Conservation (phyloP, 2,329 filamentous ascomycete species). For the Gnomoniopsis sp. region DNA sequence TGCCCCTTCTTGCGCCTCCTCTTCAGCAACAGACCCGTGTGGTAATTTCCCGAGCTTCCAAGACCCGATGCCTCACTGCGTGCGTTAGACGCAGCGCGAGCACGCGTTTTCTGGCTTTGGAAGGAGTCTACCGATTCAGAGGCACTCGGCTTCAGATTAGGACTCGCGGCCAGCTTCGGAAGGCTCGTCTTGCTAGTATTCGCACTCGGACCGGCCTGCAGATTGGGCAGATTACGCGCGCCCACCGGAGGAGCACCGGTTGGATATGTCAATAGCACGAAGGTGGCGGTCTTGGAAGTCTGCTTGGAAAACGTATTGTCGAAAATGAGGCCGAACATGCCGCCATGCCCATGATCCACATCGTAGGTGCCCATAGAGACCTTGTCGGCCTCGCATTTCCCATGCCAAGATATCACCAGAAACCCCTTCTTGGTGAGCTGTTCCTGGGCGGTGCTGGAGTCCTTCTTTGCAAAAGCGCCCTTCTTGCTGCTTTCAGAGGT, state of each 20-base stretch:
- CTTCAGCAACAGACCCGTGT: slow-evolving; percentile 85
- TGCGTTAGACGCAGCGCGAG: slow-evolving; percentile 47
- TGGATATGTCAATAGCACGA: slow-evolving; percentile 91
- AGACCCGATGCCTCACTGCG: slow-evolving; percentile 45
- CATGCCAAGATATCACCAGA: slow-evolving; percentile 76
- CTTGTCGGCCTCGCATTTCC: slow-evolving; percentile 95
- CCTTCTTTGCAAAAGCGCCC: slow-evolving; percentile 51
- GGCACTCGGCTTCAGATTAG: slow-evolving; percentile 39
- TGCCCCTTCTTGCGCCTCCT: slow-evolving; percentile 90
- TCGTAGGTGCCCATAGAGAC: slow-evolving; percentile 88
- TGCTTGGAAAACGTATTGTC: slow-evolving; percentile 99
- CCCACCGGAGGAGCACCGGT: slow-evolving; percentile 75
- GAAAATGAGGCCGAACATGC: slow-evolving; percentile 95
- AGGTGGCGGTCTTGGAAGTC: slow-evolving; percentile 89
- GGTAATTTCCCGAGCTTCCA: slow-evolving; percentile 53
- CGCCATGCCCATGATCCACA: slow-evolving; percentile 68
- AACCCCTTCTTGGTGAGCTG: slow-evolving; percentile 65
- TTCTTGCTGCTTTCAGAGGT: slow-evolving; percentile 35
- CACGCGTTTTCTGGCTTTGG: slow-evolving; percentile 44
- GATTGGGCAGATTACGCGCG: slow-evolving; percentile 64
- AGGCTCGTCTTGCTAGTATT: slow-evolving; percentile 49
- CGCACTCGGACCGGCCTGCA: slow-evolving; percentile 38
- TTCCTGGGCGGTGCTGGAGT: slow-evolving; percentile 58
- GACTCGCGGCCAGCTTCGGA: slow-evolving; percentile 40
- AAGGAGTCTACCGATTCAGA: slow-evolving; percentile 61